Conservation (phyloP, 768 basidiomycete species). For the Amanita pseudoporphyria region DNA sequence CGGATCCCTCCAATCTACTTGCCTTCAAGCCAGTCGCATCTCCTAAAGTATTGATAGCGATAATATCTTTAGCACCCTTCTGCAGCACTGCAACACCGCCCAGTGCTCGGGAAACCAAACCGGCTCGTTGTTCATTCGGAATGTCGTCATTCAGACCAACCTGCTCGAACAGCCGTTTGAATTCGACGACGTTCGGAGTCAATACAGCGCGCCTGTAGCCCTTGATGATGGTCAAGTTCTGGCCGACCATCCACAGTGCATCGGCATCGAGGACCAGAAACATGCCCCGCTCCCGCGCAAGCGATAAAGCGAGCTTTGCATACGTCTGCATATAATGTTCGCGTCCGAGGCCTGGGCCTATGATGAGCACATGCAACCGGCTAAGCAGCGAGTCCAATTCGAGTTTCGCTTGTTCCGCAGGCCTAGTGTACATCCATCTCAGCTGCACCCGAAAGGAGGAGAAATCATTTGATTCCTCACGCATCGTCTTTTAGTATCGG, state of each 20-base stretch:
- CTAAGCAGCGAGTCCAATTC: slow-evolving; percentile 62
- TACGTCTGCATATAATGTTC: slow-evolving; percentile 84
- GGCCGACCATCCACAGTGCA: slow-evolving; percentile 74
- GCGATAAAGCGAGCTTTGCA: slow-evolving; percentile 62
- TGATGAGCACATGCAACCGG: slow-evolving; percentile 85
- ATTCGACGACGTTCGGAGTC: slow-evolving; percentile 94
- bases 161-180: slow-evolving; percentile 71
- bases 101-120: slow-evolving; percentile 58
- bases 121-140: slow-evolving; percentile 49
- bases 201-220: slow-evolving; percentile 85
- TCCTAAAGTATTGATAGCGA: slow-evolving; percentile 67
- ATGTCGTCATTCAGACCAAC: slow-evolving; percentile 52
- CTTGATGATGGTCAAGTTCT: slow-evolving; percentile 61
- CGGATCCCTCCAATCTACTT: slow-evolving; percentile 32
- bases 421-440: slow-evolving; percentile 22
- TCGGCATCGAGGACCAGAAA: slow-evolving; percentile 95
- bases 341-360: slow-evolving; percentile 92
- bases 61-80: slow-evolving; percentile 78
- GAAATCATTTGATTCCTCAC: slow-evolving; percentile 30
- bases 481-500: slow-evolving; percentile 70
- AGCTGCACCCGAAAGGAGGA: neutral
- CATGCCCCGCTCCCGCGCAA: slow-evolving; percentile 70
- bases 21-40: slow-evolving; percentile 34
- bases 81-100: slow-evolving; percentile 87
- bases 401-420: slow-evolving; percentile 35